Base-by-base conservation (phyloP, 2,329 filamentous ascomycete genomes). In the Penicillium sp. region DNA sequence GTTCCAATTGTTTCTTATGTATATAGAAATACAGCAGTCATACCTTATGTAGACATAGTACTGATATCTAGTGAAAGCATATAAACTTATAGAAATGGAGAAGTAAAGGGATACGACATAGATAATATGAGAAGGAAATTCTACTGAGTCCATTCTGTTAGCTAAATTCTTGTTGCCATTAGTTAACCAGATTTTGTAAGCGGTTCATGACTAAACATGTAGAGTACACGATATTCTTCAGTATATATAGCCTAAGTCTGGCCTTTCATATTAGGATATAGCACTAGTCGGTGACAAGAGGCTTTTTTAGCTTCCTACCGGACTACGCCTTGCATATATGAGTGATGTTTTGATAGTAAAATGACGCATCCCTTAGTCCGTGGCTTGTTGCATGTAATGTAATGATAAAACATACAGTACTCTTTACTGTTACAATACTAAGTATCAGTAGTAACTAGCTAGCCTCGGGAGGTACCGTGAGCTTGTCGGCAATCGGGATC, bases 391-490 rank as follows among this genome's bases (percentile, higher is more conserved):
- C 11, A 33, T 30, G 13, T 37, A 37, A 37, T 37, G 35, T 37
- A 37, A 37, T 16, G 1, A 37, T 33, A 37, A 37, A 14, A 14
- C 35, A 26, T 30, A 48, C 13, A 10, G 13, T 48, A 48, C 45
- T 26, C 26, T n/a, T n/a, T 26, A 48, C 14, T 30, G 25, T 59
- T 51, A 53, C 51, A 19, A 8, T 40, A 53, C 35, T 22, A 19
- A 19, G 19, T 19, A 19, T 19, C 19, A 19, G 19, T 19, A 19
- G 19, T 19, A 22, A 22, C 19, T 37, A 38, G 33, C 55, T 58
- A 52, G 53, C 59, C 48, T 68, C 67, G 66, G 67, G 57, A 68
- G 63, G 65, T 64, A 68, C 66, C 67, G 67, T 66, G 54, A 57
- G 56, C 57, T 46, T 43, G 55, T 63, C 62, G 66, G 63, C 30